Evolutionary conservation across 176 grass and related monocot genomes (phyloP).

Genomic region (Cenchrus americanus): DNA sequence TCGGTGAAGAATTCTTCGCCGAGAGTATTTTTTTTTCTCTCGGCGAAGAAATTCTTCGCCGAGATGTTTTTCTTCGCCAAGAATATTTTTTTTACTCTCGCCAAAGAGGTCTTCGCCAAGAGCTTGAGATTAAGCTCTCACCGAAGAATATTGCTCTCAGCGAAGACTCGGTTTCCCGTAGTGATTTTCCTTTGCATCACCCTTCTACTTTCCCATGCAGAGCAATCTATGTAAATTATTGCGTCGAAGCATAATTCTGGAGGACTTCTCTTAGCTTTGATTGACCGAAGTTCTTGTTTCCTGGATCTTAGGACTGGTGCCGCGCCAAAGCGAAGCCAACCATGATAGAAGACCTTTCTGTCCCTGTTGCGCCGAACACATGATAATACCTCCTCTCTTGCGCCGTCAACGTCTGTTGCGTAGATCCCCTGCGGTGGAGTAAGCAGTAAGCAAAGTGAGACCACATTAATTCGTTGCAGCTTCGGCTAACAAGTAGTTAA

Average conservation of each 20-base stretch:
- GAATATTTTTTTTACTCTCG: no score
- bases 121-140: no score
- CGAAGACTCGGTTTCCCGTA: no score
- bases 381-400: fast-evolving
- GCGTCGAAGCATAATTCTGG: not conserved
- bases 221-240: constrained; percentile 19
- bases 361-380: fast-evolving
- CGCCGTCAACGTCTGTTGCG: fast-evolving
- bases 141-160: no score
- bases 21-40: no score
- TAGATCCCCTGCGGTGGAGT: fast-evolving
- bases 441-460: not conserved
- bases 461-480: not conserved
- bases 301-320: not conserved
- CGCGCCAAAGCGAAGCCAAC: not conserved
- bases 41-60: no score
- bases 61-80: no score
- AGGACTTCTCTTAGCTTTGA: not conserved
- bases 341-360: not conserved
- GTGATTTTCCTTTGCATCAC: not conserved
- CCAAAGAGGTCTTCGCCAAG: no score
- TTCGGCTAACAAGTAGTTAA: not conserved
- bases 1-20: no score
- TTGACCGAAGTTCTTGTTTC: not conserved
- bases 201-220: not conserved